Percentiles rank a stretch among this genome's conserved stretches.
Evolutionary conservation across 495 filamentous ascomycete species (phyloP).

Genomic region (Hypoxylon rickii): DNA sequence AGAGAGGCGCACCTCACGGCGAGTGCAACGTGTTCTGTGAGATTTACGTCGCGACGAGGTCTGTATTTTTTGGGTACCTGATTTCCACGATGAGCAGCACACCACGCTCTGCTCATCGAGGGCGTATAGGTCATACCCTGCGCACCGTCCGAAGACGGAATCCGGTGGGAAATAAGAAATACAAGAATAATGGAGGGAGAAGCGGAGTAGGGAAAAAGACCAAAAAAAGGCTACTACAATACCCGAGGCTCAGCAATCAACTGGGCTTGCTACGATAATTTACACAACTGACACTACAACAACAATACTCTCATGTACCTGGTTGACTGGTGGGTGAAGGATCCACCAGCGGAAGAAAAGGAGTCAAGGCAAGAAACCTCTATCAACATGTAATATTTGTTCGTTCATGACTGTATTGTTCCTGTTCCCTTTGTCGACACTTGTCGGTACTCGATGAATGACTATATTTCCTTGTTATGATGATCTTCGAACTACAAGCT

Average conservation of each 20-base stretch:
- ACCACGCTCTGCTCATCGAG: conserved; percentile 10
- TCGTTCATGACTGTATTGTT: conserved; percentile 44
- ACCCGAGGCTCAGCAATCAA: conserved; percentile 28
- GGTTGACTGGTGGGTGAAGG: conserved; percentile 11
- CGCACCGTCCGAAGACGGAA: conserved; percentile 16
- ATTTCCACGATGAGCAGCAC: conserved; percentile 26
- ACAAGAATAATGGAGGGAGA: background rate
- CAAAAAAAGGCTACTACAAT: conserved; percentile 17
- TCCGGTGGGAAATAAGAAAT: background rate
- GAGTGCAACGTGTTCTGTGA: conserved; percentile 19
- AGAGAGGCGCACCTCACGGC: conserved; percentile 4
- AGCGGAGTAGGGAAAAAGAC: background rate
- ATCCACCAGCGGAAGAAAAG: conserved; percentile 22
- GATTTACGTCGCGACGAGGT: conserved; percentile 29
- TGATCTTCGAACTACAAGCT: conserved; percentile 24
- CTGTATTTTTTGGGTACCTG: conserved; percentile 27
- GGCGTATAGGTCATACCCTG: conserved; percentile 10
- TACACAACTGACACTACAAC: conserved; percentile 30
- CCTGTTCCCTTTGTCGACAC: conserved; percentile 42
- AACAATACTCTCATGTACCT: conserved; percentile 23
- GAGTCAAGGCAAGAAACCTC: conserved; percentile 39
- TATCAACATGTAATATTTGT: conserved; percentile 57
- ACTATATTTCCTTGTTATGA: conserved; percentile 36
- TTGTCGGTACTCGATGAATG: conserved; percentile 39
- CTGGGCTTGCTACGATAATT: conserved; percentile 33